Evolutionary conservation across 2,329 filamentous ascomycete species (phyloP).

Genomic region (Aspergillus novofumigatus): DNA sequence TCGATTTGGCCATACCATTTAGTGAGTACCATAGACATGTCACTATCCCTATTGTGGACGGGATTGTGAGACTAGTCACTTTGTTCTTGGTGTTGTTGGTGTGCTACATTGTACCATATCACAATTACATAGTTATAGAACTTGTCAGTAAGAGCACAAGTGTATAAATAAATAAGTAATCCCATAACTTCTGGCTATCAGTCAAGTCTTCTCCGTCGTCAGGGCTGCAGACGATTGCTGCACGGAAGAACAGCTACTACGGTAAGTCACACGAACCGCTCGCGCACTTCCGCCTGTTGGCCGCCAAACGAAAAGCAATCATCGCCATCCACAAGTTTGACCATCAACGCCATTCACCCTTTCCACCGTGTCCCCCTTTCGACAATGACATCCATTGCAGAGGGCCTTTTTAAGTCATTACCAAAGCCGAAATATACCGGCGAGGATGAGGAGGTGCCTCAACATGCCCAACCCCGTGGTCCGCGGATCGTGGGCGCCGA

Average conservation of each 20-base stretch:
- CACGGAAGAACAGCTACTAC: neutral
- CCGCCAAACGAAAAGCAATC: conserved; percentile 15
- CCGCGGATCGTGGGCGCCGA: conserved; percentile 76
- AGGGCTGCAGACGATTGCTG: no score
- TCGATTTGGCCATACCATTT: no score
- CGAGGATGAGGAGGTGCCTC: conserved; percentile 76
- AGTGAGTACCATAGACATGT: no score
- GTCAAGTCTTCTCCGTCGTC: no score
- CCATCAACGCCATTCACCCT: conserved; percentile 14
- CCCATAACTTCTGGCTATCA: no score
- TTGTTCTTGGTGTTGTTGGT: neutral
- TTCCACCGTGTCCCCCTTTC: conserved; percentile 5
- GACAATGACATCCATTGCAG: conserved; percentile 62
- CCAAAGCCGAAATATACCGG: conserved; percentile 89
- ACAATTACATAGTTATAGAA: neutral
- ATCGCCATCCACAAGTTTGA: conserved; percentile 5
- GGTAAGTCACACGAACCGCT: conserved; percentile 3
- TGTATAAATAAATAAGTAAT: no score
- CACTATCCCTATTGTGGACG: neutral
- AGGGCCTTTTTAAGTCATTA: conserved; percentile 72
- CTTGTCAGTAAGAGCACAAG: neutral
- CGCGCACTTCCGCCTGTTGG: conserved; percentile 5
- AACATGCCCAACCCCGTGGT: conserved; percentile 69
- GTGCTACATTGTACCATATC: neutral
- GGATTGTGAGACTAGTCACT: neutral